phyloP scores from a whole-genome alignment of 78 protist genomes.

The Emiliania huxleyi region DNA sequence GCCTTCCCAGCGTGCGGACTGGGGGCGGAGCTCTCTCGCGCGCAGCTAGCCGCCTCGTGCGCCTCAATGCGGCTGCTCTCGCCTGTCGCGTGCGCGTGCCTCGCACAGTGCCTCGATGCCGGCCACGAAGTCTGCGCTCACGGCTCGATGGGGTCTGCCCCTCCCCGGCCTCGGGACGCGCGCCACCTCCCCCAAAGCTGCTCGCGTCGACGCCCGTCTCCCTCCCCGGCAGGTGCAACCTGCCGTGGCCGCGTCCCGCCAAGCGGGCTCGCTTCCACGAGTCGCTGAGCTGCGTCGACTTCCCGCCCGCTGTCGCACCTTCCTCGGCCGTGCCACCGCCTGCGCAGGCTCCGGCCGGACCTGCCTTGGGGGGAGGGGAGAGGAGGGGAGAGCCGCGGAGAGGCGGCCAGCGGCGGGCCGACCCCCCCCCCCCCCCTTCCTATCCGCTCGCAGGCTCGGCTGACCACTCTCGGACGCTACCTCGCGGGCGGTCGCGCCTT shows the following conservation, averaged over 20 bases:
- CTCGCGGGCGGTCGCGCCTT: no score
- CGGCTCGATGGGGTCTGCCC: not conserved
- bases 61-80: not conserved
- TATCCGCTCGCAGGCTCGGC: no score
- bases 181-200: not conserved
- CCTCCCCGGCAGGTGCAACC: no score
- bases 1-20: not conserved
- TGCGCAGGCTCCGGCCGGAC: no score
- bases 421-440: not conserved
- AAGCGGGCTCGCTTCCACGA: no score
- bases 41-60: not conserved
- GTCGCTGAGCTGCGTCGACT: not conserved
- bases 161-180: not conserved
- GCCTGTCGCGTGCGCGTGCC: conserved; percentile 6
- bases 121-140: not conserved
- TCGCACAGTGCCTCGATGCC: not conserved
- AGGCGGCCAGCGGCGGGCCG: no score
- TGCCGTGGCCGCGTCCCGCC: no score
- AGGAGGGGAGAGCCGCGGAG: no score
- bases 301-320: not conserved
- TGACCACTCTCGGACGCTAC: not conserved
- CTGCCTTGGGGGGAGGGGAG: no score
- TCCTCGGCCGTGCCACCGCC: not conserved
- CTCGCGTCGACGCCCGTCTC: no score
- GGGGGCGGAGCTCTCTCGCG: no score